Evolutionary conservation across 2,329 filamentous ascomycete species (phyloP), one percentile per base, ranked within the genome.

Genomic region (Podosphaera aphanis): DNA sequence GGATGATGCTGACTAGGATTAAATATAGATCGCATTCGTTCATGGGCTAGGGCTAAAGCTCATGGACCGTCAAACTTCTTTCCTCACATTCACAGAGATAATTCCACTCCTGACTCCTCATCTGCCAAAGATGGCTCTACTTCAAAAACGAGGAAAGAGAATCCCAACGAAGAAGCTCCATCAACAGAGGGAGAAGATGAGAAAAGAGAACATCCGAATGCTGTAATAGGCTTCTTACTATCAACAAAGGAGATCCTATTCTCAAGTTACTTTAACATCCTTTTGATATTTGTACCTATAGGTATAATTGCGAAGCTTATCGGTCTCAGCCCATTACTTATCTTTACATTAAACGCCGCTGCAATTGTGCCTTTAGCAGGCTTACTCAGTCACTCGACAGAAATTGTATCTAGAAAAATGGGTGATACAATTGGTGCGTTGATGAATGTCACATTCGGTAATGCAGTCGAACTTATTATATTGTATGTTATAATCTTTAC

Each of bases 401-500:
- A 85, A 62, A 79, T 74, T 47, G 79, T 84, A 48, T 79, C 80
- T 42, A 70, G 69, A 51, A 73, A 74, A 53, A 69, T 85, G 62
- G 80, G 79, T 45, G 79, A 84, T 57, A 77, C 77, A 2, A 64
- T 83, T 40, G 79, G 79, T 46, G 79, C 79, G 29, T 61, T 84
- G 54, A 69, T 83, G 58, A 84, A 83, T 55, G 75, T 83, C 49
- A 83, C 79, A 7, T 83, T 83, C 63, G 79, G 80, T 53, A 84
- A 85, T 59, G 77, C 79, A 19, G 80, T 84, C 20, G 80, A 85
- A 61, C 62, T 85, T 57, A 84, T 85, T 57, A 83, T 85, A 51
- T 84, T 83, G 67, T 71, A 60, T 59, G 66, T 57, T 36, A 18
- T 18, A 47, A 44, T 2, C 37, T 42, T 16, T 36, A 36, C 23